Conservation (phyloP, 2,329 filamentous ascomycete genomes). For the Alternaria gansuensis region DNA sequence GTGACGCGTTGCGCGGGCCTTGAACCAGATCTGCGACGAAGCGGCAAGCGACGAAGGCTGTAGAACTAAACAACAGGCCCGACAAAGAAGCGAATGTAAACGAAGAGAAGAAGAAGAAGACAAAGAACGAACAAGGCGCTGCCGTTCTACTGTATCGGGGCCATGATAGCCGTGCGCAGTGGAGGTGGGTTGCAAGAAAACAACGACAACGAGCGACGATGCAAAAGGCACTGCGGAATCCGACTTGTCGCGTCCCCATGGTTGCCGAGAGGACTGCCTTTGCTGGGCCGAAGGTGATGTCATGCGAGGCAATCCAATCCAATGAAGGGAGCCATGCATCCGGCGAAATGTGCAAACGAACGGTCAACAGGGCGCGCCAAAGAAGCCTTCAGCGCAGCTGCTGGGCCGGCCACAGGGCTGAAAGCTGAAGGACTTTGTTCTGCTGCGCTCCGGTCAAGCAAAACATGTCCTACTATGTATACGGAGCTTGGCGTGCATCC, state of each 20-base stretch:
- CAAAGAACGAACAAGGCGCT: slow-evolving; percentile 6
- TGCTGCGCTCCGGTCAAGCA: slow-evolving; percentile 26
- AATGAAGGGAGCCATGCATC: slow-evolving; percentile 11
- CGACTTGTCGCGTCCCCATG: slow-evolving; percentile 17
- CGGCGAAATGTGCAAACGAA: neutral
- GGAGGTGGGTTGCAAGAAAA: slow-evolving; percentile 16
- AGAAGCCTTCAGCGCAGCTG: slow-evolving; percentile 7
- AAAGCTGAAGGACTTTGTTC: slow-evolving; percentile 14
- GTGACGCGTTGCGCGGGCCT: slow-evolving; percentile 22
- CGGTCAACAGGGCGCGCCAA: slow-evolving; percentile 4
- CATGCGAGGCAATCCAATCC: slow-evolving; percentile 16
- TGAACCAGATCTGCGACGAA: neutral
- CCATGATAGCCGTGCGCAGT: slow-evolving; percentile 17
- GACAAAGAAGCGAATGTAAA: neutral
- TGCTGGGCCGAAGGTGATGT: slow-evolving; percentile 21
- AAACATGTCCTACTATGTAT: slow-evolving; percentile 7
- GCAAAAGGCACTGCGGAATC: slow-evolving; percentile 4
- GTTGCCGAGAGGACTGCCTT: slow-evolving; percentile 28
- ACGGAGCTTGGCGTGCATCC: slow-evolving; percentile 19
- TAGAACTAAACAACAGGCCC: slow-evolving; percentile 4
- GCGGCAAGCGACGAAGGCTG: neutral
- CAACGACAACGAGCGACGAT: slow-evolving; percentile 8
- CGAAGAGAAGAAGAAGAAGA: neutral
- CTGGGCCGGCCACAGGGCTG: slow-evolving; percentile 19
- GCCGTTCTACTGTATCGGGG: slow-evolving; percentile 15